A percentile compares a stretch with the other conserved stretches of the same genome.
These are phyloP conservation scores for Wickerhamomyces strasburgensis DNA, from an alignment of 805 yeast species.

Conservation along the genomic window DNA sequence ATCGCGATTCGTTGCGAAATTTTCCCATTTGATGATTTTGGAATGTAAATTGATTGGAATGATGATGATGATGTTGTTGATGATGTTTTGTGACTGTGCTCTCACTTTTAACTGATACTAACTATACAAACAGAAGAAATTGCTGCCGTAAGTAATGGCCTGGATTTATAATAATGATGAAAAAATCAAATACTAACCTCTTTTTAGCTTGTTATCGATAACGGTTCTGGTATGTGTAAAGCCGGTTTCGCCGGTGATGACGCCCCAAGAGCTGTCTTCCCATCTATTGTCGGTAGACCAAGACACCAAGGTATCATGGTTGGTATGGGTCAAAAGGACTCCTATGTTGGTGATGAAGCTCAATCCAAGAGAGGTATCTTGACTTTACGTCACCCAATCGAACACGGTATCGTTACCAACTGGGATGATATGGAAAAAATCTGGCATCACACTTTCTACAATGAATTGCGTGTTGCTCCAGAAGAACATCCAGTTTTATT, in stretches of 20 bases:
- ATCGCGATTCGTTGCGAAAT: too few species aligned
- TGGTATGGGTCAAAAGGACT: conserved; percentile 99
- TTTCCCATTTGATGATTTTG: too few species aligned
- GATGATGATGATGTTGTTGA: not conserved
- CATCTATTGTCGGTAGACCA: conserved; percentile 99
- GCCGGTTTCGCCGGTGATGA: conserved; percentile 99
- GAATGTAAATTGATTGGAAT: too few species aligned
- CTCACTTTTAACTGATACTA: conserved; percentile 4
- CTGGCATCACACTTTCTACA: conserved; percentile 99
- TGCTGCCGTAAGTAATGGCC: conserved; percentile 17
- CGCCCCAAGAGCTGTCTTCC: conserved; percentile 99
- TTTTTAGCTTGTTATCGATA: conserved; percentile 73
- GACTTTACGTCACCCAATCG: conserved; percentile 97
- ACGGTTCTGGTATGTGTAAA: conserved; percentile 99
- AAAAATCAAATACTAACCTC: conserved; percentile 18
- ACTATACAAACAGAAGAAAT: conserved; percentile 13
- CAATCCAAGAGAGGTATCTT: conserved; percentile 99
- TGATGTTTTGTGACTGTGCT: not conserved
- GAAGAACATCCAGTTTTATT: conserved; percentile 99
- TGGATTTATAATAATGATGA: too few species aligned
- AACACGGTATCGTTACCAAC: conserved; percentile 99
- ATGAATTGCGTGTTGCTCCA: conserved; percentile 99
- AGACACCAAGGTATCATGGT: conserved; percentile 99
- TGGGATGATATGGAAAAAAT: conserved; percentile 99
- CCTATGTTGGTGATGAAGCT: conserved; percentile 99